phyloP scores from a whole-genome alignment of 805 yeast genomes.

The Grigorovia humatica region DNA sequence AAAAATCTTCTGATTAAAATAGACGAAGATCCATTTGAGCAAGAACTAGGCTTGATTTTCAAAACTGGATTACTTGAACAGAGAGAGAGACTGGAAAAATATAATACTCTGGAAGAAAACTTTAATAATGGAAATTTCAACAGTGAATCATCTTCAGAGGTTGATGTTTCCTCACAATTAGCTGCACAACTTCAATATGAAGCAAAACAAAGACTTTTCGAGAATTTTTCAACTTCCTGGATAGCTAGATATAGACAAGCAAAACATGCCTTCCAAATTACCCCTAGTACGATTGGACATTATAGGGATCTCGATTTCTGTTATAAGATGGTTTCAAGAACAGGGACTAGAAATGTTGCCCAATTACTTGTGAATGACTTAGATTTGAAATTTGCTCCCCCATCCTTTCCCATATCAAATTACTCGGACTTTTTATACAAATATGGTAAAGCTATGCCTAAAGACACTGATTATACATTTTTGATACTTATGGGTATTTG shows the following conservation, averaged over 20 bases:
- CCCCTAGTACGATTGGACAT: conserved; percentile 16
- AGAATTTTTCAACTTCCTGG: conserved; percentile 35
- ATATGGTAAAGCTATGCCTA: conserved; percentile 45
- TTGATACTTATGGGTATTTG: conserved; percentile 40
- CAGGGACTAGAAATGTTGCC: conserved; percentile 21
- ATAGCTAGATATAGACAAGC: conserved; percentile 27
- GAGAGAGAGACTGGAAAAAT: conserved; percentile 36
- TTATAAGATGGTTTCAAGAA: conserved; percentile 15
- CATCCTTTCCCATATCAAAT: conserved; percentile 23
- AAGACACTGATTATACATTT: conserved; percentile 41
- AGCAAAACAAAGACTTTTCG: conserved; percentile 14
- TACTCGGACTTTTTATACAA: conserved; percentile 29
- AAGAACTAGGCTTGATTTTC: conserved; percentile 44
- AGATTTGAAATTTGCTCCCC: conserved; percentile 19
- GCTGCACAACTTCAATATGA: conserved; percentile 1
- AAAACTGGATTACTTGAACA: conserved; percentile 54
- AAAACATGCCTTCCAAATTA: conserved; percentile 20
- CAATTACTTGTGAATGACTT: conserved; percentile 17
- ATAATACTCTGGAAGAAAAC: conserved; percentile 19
- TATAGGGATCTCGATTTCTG: conserved; percentile 12
- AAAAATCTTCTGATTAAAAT: conserved; percentile 36
- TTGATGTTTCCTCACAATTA: background rate
- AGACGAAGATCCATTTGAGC: conserved; percentile 59
- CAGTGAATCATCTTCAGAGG: background rate
- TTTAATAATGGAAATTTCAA: background rate